Evolutionary conservation across 768 basidiomycete genomes (phyloP).

Genomic region (Boletus pseudopeckii): DNA sequence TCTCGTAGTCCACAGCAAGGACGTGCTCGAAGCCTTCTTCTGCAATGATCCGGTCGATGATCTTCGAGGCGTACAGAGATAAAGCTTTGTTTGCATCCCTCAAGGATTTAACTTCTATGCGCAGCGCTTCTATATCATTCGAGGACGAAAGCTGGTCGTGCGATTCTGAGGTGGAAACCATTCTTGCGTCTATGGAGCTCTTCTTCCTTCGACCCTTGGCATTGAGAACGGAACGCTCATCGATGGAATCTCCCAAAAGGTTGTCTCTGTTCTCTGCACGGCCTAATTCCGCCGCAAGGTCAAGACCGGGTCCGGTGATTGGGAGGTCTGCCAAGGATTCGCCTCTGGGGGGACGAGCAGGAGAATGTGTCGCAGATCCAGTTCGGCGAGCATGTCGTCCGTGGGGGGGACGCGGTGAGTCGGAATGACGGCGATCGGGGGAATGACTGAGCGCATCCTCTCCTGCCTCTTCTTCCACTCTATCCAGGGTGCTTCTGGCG

Average conservation of each 20-base stretch:
- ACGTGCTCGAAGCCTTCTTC: slow-evolving; percentile 98
- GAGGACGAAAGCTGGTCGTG: slow-evolving; percentile 42
- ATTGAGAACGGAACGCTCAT: slow-evolving; percentile 45
- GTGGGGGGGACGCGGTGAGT: slow-evolving; percentile 39
- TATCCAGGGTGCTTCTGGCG: slow-evolving; percentile 56
- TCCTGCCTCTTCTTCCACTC: slow-evolving; percentile 51
- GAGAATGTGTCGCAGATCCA: slow-evolving; percentile 50
- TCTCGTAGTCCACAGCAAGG: slow-evolving; percentile 87
- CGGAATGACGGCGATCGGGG: slow-evolving; percentile 36
- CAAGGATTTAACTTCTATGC: slow-evolving; percentile 85
- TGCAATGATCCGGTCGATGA: slow-evolving; percentile 94
- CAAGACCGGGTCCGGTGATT: slow-evolving; percentile 84
- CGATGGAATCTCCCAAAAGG: slow-evolving; percentile 51
- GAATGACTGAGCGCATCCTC: slow-evolving; percentile 42
- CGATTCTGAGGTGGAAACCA: slow-evolving; percentile 35
- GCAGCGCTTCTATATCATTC: slow-evolving; percentile 71
- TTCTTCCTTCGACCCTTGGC: slow-evolving; percentile 47
- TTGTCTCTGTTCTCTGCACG: slow-evolving; percentile 88
- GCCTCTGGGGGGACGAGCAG: slow-evolving; percentile 47
- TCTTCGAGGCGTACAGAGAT: slow-evolving; percentile 94
- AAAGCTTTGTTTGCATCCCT: slow-evolving; percentile 96
- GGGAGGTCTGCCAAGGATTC: slow-evolving; percentile 85
- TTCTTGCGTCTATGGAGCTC: slow-evolving; percentile 29
- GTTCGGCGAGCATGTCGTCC: slow-evolving; percentile 50
- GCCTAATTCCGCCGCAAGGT: slow-evolving; percentile 88